phyloP scores from a whole-genome alignment of 306 rosid species.

The Leucaena leucocephala region DNA sequence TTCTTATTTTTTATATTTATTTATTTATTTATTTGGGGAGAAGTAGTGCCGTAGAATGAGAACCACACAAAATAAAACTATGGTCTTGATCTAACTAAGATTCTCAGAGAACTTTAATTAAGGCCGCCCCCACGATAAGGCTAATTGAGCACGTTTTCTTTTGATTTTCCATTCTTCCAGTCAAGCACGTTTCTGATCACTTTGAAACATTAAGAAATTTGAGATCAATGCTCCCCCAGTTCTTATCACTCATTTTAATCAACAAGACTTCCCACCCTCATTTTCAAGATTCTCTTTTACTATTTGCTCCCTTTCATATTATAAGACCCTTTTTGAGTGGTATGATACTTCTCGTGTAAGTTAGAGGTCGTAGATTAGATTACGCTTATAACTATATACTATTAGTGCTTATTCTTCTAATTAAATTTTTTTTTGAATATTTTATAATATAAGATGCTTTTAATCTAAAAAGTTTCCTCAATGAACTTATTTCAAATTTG shows the following conservation, averaged over 20 bases:
- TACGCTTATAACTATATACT: no score
- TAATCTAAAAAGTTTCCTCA: no score
- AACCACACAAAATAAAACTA: constrained; percentile 2
- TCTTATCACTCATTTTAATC: not conserved
- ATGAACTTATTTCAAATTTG: no score
- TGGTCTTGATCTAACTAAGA: constrained; percentile 16
- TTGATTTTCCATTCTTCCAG: constrained; percentile 7
- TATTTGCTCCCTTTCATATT: not conserved
- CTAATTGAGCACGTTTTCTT: constrained; percentile 32
- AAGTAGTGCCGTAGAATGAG: not conserved
- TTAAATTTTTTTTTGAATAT: no score
- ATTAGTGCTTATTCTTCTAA: no score
- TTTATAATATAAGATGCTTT: no score
- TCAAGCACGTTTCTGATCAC: constrained; percentile 59
- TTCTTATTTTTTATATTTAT: not conserved
- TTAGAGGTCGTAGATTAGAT: no score
- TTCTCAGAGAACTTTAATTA: constrained; percentile 22
- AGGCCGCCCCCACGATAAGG: constrained; percentile 35
- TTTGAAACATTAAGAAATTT: not conserved
- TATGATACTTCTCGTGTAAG: no score
- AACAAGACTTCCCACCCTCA: not conserved
- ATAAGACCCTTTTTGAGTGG: no score
- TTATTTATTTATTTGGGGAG: not conserved
- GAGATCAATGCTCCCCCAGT: not conserved
- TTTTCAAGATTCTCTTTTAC: not conserved